Evolutionary conservation across 2,329 filamentous ascomycete genomes (phyloP), one percentile per base, ranked within the genome.

Genomic region (Cryphonectria radicalis): DNA sequence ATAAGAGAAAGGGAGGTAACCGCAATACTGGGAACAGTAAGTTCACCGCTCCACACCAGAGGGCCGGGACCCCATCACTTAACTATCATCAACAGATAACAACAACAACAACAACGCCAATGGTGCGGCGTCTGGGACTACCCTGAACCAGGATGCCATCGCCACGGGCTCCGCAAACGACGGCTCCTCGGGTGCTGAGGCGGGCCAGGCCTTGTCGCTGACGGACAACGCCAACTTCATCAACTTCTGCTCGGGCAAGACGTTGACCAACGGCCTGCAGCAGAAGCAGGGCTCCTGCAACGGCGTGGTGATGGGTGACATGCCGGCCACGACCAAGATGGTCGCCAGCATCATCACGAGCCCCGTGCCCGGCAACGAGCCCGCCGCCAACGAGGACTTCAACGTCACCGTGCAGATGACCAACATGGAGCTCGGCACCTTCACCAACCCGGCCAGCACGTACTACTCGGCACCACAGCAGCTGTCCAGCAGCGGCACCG

Each of bases 251-350:
- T 73, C 79, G 4, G 87, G 85, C 62, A 75, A 85, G 77, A 85
- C 82, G 0, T 78, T 89, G 60, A 91, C 89, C 74, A 89, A 91
- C 76, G 89, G 89, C 76, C 80, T 86, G 42, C 89, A 91, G 78
- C 82, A 86, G 68, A 82, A 81, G 70, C 79, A 76, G 4, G 90
- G 90, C 35, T 91, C 89, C 57, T 92, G 90, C 81, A 92, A 91
- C 78, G 87, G 87, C 77, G 13, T n/a, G 88, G 86, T 82, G 62
- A 89, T 90, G 87, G 89, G 89, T 72, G 84, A 88, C 69, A 90
- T 91, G 63, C 88, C 89, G 4, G 77, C 84, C 32, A 79, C 79
- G 63, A 77, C 79, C 74, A 84, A 84, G 59, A 90, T 90, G 89
- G 84, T 90, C 68, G 89, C 89, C 3, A 84, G 83, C 63, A 81